These are phyloP conservation scores for Ophiostoma himal-ulmi DNA, from an alignment of 2,329 filamentous ascomycete species.

Conservation along the genomic window DNA sequence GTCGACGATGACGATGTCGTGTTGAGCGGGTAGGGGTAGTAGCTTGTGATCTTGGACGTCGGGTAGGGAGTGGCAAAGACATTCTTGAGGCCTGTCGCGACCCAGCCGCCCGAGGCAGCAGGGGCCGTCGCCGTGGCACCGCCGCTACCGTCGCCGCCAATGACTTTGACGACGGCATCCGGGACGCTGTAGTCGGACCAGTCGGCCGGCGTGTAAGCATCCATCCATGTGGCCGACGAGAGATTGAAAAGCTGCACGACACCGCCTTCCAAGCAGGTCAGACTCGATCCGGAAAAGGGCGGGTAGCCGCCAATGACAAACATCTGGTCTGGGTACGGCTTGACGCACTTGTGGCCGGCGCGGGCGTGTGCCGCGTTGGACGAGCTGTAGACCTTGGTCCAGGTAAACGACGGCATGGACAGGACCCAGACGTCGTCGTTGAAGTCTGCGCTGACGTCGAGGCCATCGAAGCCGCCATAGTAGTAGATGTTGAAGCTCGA, in stretches of 20 bases:
- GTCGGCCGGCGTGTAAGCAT: conserved; percentile 59
- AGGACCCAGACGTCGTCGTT: conserved; percentile 73
- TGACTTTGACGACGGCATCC: conserved; percentile 53
- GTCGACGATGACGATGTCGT: conserved; percentile 22
- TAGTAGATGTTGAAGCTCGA: conserved; percentile 80
- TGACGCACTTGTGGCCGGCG: conserved; percentile 69
- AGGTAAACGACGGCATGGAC: conserved; percentile 73
- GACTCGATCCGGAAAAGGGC: conserved; percentile 28
- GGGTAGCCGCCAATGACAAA: conserved; percentile 66
- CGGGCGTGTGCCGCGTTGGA: conserved; percentile 47
- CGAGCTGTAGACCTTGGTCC: conserved; percentile 53
- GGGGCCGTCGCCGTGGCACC: conserved; percentile 65
- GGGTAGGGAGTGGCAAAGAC: conserved; percentile 54
- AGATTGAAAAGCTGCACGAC: conserved; percentile 66
- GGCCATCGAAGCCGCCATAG: conserved; percentile 67
- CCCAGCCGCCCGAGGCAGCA: conserved; percentile 50
- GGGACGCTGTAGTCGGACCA: conserved; percentile 66
- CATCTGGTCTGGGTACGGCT: conserved; percentile 74
- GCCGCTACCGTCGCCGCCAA: conserved; percentile 62
- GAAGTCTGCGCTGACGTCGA: conserved; percentile 37
- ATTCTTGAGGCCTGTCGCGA: conserved; percentile 40
- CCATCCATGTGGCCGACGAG: conserved; percentile 61
- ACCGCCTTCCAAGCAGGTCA: conserved; percentile 45
- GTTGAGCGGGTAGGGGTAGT: conserved; percentile 53
- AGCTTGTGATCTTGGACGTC: conserved; percentile 50